These are phyloP conservation scores for Solanum chilense DNA, from an alignment of 257 asterid genomes.

Conservation along the genomic window DNA sequence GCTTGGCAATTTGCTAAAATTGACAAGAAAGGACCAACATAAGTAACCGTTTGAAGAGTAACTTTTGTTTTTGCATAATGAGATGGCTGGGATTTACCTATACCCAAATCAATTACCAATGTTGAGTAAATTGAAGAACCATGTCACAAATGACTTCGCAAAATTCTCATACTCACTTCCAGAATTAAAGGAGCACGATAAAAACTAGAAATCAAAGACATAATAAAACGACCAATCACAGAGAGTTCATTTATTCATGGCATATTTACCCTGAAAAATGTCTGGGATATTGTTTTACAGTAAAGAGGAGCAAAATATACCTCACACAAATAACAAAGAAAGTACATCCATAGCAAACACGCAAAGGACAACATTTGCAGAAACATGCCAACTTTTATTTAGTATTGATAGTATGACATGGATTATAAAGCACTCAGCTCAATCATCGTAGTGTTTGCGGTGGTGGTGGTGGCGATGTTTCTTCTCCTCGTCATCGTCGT, in stretches of 20 bases:
- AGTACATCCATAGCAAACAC: neutral
- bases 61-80: no score
- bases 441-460: conserved; percentile 41
- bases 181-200: neutral
- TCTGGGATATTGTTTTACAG: neutral
- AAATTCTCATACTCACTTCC: neutral
- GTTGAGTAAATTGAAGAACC: neutral
- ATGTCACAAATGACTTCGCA: neutral
- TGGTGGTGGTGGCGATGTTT: conserved; percentile 9
- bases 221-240: neutral
- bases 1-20: conserved; percentile 1
- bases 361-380: neutral
- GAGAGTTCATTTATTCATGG: neutral
- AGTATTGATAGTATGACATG: conserved; percentile 1
- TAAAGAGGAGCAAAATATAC: neutral
- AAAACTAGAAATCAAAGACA: neutral
- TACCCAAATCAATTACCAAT: neutral
- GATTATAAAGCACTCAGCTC: neutral
- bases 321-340: neutral
- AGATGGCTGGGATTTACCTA: no score
- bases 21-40: conserved; percentile 11
- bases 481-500: conserved; percentile 22
- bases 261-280: neutral
- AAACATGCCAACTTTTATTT: conserved; percentile 4
- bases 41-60: no score